phyloP scores from a whole-genome alignment of 768 basidiomycete species.

The Rhizopogon roseolus region DNA sequence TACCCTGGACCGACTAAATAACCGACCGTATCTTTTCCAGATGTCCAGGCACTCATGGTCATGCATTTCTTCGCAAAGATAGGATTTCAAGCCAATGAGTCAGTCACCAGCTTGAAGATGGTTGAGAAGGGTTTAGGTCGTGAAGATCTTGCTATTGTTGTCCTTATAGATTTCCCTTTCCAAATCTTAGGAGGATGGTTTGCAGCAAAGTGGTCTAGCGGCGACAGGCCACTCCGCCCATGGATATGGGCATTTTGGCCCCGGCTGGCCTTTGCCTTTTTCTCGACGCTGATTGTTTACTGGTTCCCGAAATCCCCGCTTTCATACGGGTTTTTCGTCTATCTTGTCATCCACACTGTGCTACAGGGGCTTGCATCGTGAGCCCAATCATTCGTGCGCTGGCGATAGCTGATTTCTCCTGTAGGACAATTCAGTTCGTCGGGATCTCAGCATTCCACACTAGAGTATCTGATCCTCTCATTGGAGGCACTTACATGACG shows the following conservation, averaged over 20 bases:
- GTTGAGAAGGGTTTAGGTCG: conserved; percentile 95
- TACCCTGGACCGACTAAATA: not conserved
- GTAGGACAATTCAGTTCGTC: conserved; percentile 96
- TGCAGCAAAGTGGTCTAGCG: conserved; percentile 86
- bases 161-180: conserved; percentile 96
- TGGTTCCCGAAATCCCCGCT: conserved; percentile 81
- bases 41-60: conserved; percentile 82
- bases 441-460: conserved; percentile 99
- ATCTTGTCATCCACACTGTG: conserved; percentile 79
- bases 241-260: conserved; percentile 95
- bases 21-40: conserved; percentile 35
- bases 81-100: conserved; percentile 92
- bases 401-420: conserved; percentile 3
- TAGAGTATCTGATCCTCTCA: conserved; percentile 89
- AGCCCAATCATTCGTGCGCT: conserved; percentile 23
- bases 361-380: conserved; percentile 82
- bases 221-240: conserved; percentile 71
- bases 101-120: conserved; percentile 86
- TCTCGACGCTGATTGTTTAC: conserved; percentile 75
- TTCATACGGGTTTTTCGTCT: conserved; percentile 69
- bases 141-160: conserved; percentile 93
- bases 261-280: conserved; percentile 64
- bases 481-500: conserved; percentile 99
- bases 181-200: conserved; percentile 94
- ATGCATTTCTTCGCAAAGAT: conserved; percentile 91